A percentile compares a stretch with the other conserved stretches of the same genome.
These are phyloP conservation scores for Scheffersomyces coipomensis DNA, from an alignment of 805 yeast genomes.

Conservation along the genomic window DNA sequence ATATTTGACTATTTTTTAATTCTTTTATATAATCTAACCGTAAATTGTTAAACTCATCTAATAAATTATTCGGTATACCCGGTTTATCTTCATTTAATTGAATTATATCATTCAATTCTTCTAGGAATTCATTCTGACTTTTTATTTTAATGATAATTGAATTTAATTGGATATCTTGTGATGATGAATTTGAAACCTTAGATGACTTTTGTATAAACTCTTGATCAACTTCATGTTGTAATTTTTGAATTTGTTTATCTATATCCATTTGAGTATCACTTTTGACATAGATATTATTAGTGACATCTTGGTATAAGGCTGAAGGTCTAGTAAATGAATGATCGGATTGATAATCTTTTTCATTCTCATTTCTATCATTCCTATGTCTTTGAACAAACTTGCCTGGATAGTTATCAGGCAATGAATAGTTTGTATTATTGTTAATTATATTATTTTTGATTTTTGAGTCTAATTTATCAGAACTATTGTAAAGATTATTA, in stretches of 20 bases:
- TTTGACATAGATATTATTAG: background rate
- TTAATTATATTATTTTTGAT: background rate
- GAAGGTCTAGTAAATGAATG: background rate
- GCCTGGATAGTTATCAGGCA: slow-evolving; percentile 20
- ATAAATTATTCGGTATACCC: slow-evolving; percentile 8
- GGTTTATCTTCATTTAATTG: slow-evolving; percentile 13
- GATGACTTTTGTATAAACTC: slow-evolving; percentile 2
- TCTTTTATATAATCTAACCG: slow-evolving; percentile 27
- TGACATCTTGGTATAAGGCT: background rate
- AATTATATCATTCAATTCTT: slow-evolving; percentile 17
- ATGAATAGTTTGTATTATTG: slow-evolving; percentile 5
- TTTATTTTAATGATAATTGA: slow-evolving; percentile 2
- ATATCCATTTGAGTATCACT: slow-evolving; percentile 1
- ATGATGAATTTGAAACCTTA: background rate
- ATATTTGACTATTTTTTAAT: slow-evolving; percentile 20
- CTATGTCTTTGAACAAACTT: slow-evolving; percentile 7
- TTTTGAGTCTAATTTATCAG: too few relatives aligned
- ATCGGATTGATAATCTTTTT: too few relatives aligned
- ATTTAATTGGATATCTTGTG: background rate
- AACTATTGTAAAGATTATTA: too few relatives aligned
- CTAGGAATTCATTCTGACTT: slow-evolving; percentile 13
- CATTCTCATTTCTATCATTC: background rate
- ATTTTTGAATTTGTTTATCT: slow-evolving; percentile 5
- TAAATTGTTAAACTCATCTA: slow-evolving; percentile 18
- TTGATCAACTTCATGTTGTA: slow-evolving; percentile 7